Conservation (phyloP, 2,329 filamentous ascomycete genomes). For the Fusarium succisae region DNA sequence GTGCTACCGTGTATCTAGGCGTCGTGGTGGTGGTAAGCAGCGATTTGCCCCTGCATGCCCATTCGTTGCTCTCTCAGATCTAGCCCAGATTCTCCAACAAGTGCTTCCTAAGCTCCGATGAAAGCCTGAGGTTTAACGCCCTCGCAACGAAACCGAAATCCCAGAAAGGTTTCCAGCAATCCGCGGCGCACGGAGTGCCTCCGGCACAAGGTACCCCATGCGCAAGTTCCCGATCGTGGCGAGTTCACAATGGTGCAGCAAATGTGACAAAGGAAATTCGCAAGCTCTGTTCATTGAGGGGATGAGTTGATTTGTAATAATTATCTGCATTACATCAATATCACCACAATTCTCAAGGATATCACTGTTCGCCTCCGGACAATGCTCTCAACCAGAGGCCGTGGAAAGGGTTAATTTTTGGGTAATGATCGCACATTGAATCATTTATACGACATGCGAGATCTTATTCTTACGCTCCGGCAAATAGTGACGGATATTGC, state of each 20-base stretch:
- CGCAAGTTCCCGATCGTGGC: conserved; percentile 28
- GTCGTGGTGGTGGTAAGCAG: not conserved
- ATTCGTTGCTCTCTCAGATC: conserved; percentile 21
- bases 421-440: not conserved
- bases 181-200: not conserved
- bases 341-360: not conserved
- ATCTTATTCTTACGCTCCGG: not conserved
- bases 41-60: not conserved
- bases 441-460: not conserved
- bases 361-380: not conserved
- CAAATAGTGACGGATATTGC: not conserved
- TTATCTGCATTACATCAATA: conserved; percentile 19
- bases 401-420: not conserved
- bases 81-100: conserved; percentile 23
- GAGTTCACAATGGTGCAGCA: conserved; percentile 8
- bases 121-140: conserved; percentile 14
- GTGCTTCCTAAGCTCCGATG: not conserved
- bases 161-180: not conserved
- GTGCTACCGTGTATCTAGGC: not conserved
- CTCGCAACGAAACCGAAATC: conserved; percentile 21
- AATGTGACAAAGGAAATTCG: not conserved
- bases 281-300: conserved; percentile 4
- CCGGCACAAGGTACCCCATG: not conserved
- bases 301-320: conserved; percentile 28
- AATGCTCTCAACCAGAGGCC: not conserved